Conservation (phyloP, 306 rosid species). For the Elaeagnus macrophylla region DNA sequence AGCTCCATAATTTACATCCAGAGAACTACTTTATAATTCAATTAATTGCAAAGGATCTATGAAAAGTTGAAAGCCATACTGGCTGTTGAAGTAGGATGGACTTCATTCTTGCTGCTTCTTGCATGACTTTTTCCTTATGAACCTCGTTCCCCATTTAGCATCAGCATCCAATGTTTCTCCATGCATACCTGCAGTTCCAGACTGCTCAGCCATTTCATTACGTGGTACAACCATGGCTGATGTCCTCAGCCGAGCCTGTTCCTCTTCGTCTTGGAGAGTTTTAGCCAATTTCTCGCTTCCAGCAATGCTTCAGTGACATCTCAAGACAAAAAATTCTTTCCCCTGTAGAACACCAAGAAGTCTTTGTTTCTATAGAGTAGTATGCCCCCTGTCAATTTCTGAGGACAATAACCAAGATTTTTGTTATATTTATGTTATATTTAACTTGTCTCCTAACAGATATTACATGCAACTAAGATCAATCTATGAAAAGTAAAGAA, state of each 20-base stretch:
- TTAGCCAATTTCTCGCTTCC: slow-evolving; percentile 80
- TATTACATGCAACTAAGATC: neutral
- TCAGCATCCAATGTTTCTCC: slow-evolving; percentile 85
- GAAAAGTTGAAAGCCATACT: too few species aligned
- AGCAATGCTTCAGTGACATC: slow-evolving; percentile 65
- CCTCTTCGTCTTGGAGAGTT: slow-evolving; percentile 82
- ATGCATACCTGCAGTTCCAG: slow-evolving; percentile 71
- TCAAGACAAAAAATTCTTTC: slow-evolving; percentile 75
- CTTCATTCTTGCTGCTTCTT: slow-evolving; percentile 48
- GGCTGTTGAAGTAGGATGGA: too few species aligned
- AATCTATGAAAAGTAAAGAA: too few species aligned
- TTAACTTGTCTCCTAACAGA: neutral
- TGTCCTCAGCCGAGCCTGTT: slow-evolving; percentile 83
- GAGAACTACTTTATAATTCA: too few species aligned
- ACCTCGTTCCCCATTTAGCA: slow-evolving; percentile 83
- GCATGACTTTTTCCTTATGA: slow-evolving; percentile 55
- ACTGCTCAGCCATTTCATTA: slow-evolving; percentile 31
- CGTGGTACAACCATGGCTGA: slow-evolving; percentile 48
- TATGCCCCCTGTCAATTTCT: slow-evolving; percentile 85
- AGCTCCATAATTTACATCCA: too few species aligned
- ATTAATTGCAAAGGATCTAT: too few species aligned
- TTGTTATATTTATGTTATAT: slow-evolving; percentile 7
- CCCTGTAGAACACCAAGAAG: slow-evolving; percentile 80
- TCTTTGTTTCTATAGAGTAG: slow-evolving; percentile 90
- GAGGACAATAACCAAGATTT: slow-evolving; percentile 24